Evolutionary conservation across 1,284 basidiomycete species (phyloP), one percentile per base, ranked within the genome.

Genomic region (Cystobasidium sp.): DNA sequence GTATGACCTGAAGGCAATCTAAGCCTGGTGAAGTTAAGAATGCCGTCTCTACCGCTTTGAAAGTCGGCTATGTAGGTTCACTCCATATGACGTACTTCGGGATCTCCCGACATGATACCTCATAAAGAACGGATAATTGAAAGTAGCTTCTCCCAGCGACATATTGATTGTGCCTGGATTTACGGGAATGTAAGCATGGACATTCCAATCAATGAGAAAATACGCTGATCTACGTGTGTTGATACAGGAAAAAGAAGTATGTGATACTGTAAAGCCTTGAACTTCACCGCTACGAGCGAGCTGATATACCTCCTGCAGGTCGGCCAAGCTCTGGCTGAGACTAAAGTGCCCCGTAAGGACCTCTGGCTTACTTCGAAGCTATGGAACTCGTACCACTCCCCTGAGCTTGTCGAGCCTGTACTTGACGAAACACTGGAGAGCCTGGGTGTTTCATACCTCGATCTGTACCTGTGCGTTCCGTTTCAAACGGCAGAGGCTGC

Each of bases 381-480:
- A 55, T 89, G 88, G 88, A 90, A 90, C 78, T 84, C 80, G 3
- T 78, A 87, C 80, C 84, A 85, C 78, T 79, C 82, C 77, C 84
- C 86, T 46, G 86, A 87, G 47, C 83, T 85, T 59, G 86, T 84
- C 46, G 88, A 89, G 0, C 82, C 90, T 10, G 91, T 91, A 5
- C 86, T 90, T 80, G 88, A 90, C 79, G 87, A 86, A 69, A 91
- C 91, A 43, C 85, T 94, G 66, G 83, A 86, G 78, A 86, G 88
- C 79, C 88, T 94, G 58, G 87, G 87, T 68, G 87, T 89, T 4
- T 85, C 86, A 46, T 93, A 94, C 83, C 86, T 94, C 74, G 91
- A 94, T 82, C 85, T 94, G 69, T 91, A 89, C 81, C 85, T 94
- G 73, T 73, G 51, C n/a, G 41, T 12, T 89, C 93, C 88, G 91